phyloP scores from a whole-genome alignment of 306 rosid genomes.

The Corylus heterophylla region DNA sequence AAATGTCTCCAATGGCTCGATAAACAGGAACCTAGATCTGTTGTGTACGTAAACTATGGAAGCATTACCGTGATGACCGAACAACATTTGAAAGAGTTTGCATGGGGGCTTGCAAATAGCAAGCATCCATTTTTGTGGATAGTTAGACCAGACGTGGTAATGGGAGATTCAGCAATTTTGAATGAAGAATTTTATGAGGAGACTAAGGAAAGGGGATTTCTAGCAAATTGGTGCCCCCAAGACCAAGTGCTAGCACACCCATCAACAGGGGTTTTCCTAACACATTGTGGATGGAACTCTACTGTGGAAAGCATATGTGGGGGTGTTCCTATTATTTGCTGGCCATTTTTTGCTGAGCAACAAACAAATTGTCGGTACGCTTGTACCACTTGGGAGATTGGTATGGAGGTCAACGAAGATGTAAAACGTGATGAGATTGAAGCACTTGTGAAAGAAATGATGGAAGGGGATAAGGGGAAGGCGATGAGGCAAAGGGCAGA shows the following conservation, averaged over 20 bases:
- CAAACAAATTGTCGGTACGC: constrained; percentile 47
- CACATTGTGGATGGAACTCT: constrained; percentile 67
- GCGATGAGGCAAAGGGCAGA: constrained; percentile 27
- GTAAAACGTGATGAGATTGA: constrained; percentile 36
- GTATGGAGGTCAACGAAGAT: constrained; percentile 39
- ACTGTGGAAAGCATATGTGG: constrained; percentile 32
- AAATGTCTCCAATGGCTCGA: constrained; percentile 42
- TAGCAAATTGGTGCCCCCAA: constrained; percentile 50
- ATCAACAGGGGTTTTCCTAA: constrained; percentile 41
- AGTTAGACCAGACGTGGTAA: constrained; percentile 44
- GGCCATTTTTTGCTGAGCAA: constrained; percentile 65
- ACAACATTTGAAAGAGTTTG: constrained; percentile 40
- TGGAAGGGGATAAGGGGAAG: constrained; percentile 35
- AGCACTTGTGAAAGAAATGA: constrained; percentile 41
- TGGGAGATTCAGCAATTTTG: constrained; percentile 30
- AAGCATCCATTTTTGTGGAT: constrained; percentile 44
- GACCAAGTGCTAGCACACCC: constrained; percentile 44
- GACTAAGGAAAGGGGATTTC: constrained; percentile 38
- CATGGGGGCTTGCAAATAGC: constrained; percentile 54
- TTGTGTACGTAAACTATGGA: constrained; percentile 47
- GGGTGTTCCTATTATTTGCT: constrained; percentile 51
- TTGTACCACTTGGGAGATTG: constrained; percentile 40
- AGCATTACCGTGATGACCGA: constrained; percentile 40
- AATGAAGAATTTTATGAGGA: constrained; percentile 34
- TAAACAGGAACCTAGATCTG: constrained; percentile 35